Conservation (phyloP, 176 grass and related monocot genomes). For the Triticum dicoccoides region DNA sequence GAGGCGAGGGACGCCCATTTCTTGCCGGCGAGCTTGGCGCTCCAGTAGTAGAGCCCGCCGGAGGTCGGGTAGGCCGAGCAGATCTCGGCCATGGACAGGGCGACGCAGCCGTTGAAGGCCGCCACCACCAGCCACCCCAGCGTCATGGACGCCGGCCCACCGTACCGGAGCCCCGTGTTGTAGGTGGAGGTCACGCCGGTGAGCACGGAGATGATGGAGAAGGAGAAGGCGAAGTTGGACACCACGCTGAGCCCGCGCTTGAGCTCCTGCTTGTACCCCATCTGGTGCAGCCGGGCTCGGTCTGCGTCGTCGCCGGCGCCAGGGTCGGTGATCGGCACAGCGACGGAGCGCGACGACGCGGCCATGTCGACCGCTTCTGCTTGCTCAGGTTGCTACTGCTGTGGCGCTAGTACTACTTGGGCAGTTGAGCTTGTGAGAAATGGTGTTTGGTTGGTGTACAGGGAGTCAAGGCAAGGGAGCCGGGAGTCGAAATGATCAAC, state of each 20-base stretch:
- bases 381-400: neutral
- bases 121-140: conserved; percentile 52
- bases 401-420: neutral
- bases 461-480: neutral
- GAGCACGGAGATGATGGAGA: conserved; percentile 55
- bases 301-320: conserved; percentile 14
- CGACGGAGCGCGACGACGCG: neutral
- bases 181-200: conserved; percentile 55
- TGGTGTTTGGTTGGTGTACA: neutral
- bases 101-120: conserved; percentile 40
- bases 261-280: conserved; percentile 78
- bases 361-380: neutral
- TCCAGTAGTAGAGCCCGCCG: conserved; percentile 87
- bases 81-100: conserved; percentile 77
- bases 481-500: neutral
- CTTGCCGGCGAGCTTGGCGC: conserved; percentile 68
- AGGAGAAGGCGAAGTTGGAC: conserved; percentile 63
- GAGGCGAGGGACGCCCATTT: conserved; percentile 69
- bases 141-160: conserved; percentile 56
- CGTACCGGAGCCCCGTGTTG: conserved; percentile 62
- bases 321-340: neutral
- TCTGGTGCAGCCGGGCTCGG: conserved; percentile 37
- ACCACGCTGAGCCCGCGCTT: conserved; percentile 58
- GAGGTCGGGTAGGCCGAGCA: conserved; percentile 78
- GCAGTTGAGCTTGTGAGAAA: neutral